Percentiles rank a stretch among this genome's conserved stretches.
phyloP scores from a whole-genome alignment of 768 basidiomycete genomes.

The Pisolithus tinctorius region DNA sequence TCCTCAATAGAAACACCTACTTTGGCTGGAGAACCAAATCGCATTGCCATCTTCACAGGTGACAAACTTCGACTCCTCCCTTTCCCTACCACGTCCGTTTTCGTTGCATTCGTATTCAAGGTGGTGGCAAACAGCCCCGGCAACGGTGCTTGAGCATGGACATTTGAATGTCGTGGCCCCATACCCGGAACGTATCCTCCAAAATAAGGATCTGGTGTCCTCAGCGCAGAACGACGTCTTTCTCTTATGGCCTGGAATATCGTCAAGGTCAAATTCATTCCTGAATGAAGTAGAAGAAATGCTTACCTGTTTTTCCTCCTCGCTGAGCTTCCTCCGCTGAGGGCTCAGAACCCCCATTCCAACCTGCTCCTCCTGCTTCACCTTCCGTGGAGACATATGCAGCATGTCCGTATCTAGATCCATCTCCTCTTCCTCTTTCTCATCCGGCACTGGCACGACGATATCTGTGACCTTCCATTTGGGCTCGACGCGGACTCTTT shows the following conservation, averaged over 20 bases:
- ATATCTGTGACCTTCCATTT: conserved; percentile 55
- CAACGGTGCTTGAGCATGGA: conserved; percentile 11
- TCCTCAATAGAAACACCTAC: conserved; percentile 9
- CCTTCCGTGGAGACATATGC: not conserved
- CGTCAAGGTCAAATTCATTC: not conserved
- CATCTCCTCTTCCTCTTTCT: conserved; percentile 3
- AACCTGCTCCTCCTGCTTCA: conserved; percentile 7
- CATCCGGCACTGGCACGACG: conserved; percentile 31
- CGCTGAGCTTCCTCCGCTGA: conserved; percentile 1
- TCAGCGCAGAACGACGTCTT: conserved; percentile 52
- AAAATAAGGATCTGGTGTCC: conserved; percentile 41
- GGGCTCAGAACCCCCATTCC: not conserved
- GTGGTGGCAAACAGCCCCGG: not conserved
- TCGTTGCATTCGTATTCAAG: no score
- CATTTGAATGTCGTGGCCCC: conserved; percentile 18
- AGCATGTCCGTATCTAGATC: not conserved
- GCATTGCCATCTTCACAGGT: conserved; percentile 1
- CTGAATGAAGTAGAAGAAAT: not conserved
- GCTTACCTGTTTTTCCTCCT: conserved; percentile 14
- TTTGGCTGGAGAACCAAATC: conserved; percentile 3
- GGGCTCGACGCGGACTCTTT: conserved; percentile 41
- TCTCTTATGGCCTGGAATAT: conserved; percentile 49
- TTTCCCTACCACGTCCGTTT: no score
- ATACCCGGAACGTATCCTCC: conserved; percentile 49
- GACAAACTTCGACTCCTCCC: conserved; percentile 1